Conservation (phyloP, 2,329 filamentous ascomycete species). For the Claviceps digitariae region DNA sequence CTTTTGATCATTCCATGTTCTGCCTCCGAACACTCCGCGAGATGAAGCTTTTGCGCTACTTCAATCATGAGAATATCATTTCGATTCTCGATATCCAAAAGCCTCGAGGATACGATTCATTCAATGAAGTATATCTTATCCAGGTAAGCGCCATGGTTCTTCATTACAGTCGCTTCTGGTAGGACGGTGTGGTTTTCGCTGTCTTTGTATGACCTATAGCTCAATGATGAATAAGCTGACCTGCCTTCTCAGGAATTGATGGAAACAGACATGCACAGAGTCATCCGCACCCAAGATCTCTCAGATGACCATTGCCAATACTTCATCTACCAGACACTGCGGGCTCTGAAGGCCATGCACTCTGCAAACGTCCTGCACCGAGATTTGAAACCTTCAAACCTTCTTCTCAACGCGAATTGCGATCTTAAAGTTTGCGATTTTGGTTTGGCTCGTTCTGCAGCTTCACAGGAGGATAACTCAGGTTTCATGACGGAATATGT, state of each 20-base stretch:
- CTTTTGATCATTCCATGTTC: conserved; percentile 99
- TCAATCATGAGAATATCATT: conserved; percentile 99
- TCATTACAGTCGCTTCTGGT: background rate
- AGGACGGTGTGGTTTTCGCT: background rate
- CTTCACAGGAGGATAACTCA: conserved; percentile 98
- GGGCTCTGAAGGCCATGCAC: conserved; percentile 97
- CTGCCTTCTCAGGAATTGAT: conserved; percentile 62
- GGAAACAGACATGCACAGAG: conserved; percentile 99
- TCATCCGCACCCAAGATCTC: conserved; percentile 95
- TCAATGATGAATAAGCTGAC: background rate
- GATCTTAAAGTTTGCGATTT: conserved; percentile 99
- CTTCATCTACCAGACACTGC: conserved; percentile 98
- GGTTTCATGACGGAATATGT: conserved; percentile 99
- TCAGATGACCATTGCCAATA: conserved; percentile 99
- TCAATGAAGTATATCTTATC: conserved; percentile 96
- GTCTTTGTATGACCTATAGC: background rate
- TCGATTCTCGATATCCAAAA: conserved; percentile 99
- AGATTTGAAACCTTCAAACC: conserved; percentile 93
- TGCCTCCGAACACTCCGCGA: conserved; percentile 90
- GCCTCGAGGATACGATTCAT: conserved; percentile 87
- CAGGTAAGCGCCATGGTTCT: conserved; percentile 49
- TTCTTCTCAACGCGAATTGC: conserved; percentile 95
- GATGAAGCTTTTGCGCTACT: conserved; percentile 98
- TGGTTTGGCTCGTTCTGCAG: conserved; percentile 85
- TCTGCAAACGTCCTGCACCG: conserved; percentile 96